Percentiles rank a stretch among this genome's conserved stretches.
Evolutionary conservation across 768 basidiomycete genomes (phyloP).

Genomic region (Naganishia vaughanmartiniae): DNA sequence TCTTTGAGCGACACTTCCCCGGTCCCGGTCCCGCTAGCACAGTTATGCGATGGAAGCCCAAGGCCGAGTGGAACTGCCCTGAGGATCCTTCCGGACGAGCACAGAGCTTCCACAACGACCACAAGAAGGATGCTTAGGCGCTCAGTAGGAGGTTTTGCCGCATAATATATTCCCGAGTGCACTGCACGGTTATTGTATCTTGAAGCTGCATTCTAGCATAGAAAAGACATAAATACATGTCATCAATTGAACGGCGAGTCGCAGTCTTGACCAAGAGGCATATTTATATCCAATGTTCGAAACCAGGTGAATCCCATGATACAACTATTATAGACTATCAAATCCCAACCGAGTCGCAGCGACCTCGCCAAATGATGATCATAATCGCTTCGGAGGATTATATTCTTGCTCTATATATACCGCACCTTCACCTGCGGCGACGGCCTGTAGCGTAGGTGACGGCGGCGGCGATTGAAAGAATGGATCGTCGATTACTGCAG

Average conservation of each 20-base stretch:
- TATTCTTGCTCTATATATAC: background rate
- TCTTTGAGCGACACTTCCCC: constrained; percentile 87
- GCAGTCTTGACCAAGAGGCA: background rate
- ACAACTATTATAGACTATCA: background rate
- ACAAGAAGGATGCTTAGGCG: background rate
- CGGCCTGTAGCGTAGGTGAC: background rate
- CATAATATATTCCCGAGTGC: background rate
- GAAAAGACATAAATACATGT: constrained; percentile 25
- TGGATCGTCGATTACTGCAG: constrained; percentile 21
- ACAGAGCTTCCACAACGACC: constrained; percentile 82
- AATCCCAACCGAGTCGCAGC: background rate
- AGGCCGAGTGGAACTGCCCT: constrained; percentile 93
- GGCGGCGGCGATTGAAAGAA: constrained; percentile 24
- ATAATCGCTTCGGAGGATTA: constrained; percentile 6
- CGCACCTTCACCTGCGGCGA: background rate
- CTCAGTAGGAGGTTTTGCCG: background rate
- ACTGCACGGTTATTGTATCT: constrained; percentile 1
- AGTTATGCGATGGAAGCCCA: constrained; percentile 91
- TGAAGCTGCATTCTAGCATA: background rate
- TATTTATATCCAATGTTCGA: too few relatives aligned
- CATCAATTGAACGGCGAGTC: background rate
- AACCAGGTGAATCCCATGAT: background rate
- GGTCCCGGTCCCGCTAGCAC: constrained; percentile 80
- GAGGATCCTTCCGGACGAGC: constrained; percentile 92
- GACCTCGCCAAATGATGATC: background rate